Conservation (phyloP, 2,329 filamentous ascomycete genomes). For the Thermochaetoides dissita region DNA sequence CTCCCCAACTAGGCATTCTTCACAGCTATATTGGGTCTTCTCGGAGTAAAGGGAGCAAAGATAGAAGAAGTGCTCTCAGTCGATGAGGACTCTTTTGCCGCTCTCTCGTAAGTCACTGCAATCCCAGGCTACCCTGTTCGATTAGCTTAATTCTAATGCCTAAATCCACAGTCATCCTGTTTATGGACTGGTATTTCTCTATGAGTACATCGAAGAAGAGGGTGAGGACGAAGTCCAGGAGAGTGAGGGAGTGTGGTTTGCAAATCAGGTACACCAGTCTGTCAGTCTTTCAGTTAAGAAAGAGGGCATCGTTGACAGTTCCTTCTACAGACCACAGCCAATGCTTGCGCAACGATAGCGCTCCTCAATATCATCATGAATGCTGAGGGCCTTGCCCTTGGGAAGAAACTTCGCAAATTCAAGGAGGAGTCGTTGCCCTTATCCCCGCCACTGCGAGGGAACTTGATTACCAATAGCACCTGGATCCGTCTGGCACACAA, state of each 20-base stretch:
- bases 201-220: constrained; percentile 48
- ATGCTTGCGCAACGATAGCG: constrained; percentile 85
- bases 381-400: constrained; percentile 49
- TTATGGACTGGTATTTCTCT: constrained; percentile 80
- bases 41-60: constrained; percentile 60
- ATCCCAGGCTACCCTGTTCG: background rate
- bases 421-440: constrained; percentile 57
- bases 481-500: constrained; percentile 78
- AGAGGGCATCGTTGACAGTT: background rate
- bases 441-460: constrained; percentile 58
- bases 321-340: constrained; percentile 52
- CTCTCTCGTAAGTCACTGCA: constrained; percentile 40
- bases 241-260: constrained; percentile 68
- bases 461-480: constrained; percentile 57
- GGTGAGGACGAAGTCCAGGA: constrained; percentile 38
- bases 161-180: constrained; percentile 46
- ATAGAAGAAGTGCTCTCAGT: constrained; percentile 65
- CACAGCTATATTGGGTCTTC: constrained; percentile 66
- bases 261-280: constrained; percentile 55
- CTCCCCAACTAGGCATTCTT: constrained; percentile 54
- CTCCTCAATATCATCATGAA: constrained; percentile 93
- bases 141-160: background rate
- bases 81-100: constrained; percentile 49
- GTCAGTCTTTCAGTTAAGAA: background rate
- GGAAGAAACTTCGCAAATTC: constrained; percentile 56